phyloP scores from a whole-genome alignment of 2,329 filamentous ascomycete genomes.

The Colletotrichum somersetense region DNA sequence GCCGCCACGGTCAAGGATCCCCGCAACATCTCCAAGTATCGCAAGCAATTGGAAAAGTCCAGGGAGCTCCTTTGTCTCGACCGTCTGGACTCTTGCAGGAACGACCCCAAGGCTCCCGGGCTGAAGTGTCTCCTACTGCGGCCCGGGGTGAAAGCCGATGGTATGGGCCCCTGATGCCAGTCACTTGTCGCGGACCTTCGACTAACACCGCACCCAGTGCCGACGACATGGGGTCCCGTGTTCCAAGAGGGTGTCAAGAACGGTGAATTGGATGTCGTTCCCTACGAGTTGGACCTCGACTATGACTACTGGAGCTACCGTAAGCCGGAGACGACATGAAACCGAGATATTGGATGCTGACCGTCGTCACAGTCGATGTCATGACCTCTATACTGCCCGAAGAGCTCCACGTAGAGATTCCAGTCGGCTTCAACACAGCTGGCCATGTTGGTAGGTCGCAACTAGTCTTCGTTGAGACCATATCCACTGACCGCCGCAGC shows the following conservation, averaged over 20 bases:
- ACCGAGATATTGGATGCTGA: not conserved
- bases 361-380: slow-evolving; percentile 74
- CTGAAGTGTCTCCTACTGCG: slow-evolving; percentile 72
- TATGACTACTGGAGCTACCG: slow-evolving; percentile 91
- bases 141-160: slow-evolving; percentile 66
- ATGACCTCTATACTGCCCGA: slow-evolving; percentile 85
- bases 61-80: slow-evolving; percentile 75
- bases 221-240: slow-evolving; percentile 80
- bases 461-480: slow-evolving; percentile 35
- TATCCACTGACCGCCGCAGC: slow-evolving; percentile 60
- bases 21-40: slow-evolving; percentile 79
- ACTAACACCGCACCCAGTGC: slow-evolving; percentile 58
- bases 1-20: slow-evolving; percentile 83
- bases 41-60: slow-evolving; percentile 73
- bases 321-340: slow-evolving; percentile 54
- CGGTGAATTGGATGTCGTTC: slow-evolving; percentile 77
- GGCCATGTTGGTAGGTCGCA: slow-evolving; percentile 80
- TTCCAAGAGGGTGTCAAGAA: slow-evolving; percentile 76
- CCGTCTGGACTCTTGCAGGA: slow-evolving; percentile 71
- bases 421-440: slow-evolving; percentile 87
- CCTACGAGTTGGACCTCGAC: slow-evolving; percentile 80
- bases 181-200: not conserved
- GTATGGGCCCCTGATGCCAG: slow-evolving; percentile 50
- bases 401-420: slow-evolving; percentile 83
- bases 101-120: slow-evolving; percentile 72